These are phyloP conservation scores for Gnomoniopsis sp. DNA, from an alignment of 2,329 filamentous ascomycete genomes.

Conservation along the genomic window DNA sequence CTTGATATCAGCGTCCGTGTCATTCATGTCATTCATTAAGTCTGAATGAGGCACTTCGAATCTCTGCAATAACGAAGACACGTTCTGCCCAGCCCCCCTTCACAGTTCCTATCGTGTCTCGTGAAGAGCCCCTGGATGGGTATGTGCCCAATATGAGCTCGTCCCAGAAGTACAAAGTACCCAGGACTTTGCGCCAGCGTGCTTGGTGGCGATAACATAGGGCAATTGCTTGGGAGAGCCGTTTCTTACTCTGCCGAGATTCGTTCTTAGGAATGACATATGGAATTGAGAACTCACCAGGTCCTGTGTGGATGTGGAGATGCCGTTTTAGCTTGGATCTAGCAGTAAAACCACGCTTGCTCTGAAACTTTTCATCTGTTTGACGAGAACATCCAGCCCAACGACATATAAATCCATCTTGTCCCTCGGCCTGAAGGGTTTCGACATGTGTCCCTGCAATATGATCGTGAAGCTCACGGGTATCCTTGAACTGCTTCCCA, in stretches of 20 bases:
- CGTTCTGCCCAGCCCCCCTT: no score
- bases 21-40: not conserved
- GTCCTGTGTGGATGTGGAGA: conserved; percentile 62
- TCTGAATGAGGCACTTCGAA: no score
- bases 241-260: no score
- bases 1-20: conserved; percentile 11
- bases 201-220: not conserved
- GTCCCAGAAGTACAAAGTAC: no score
- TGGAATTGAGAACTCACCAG: conserved; percentile 37
- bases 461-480: conserved; percentile 16
- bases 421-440: not conserved
- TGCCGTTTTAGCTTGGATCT: conserved; percentile 63
- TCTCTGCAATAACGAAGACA: no score
- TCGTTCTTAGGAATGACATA: not conserved
- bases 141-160: no score
- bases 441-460: conserved; percentile 16
- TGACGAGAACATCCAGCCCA: conserved; percentile 44
- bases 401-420: conserved; percentile 13
- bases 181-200: not conserved
- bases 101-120: no score
- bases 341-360: conserved; percentile 51
- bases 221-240: no score
- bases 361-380: conserved; percentile 34
- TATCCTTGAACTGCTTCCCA: conserved; percentile 9
- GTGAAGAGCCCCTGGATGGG: no score